Percentiles rank a stretch among this genome's conserved stretches.
Evolutionary conservation across 331 rosid species (phyloP).

Genomic region (Pyrus hybrid): DNA sequence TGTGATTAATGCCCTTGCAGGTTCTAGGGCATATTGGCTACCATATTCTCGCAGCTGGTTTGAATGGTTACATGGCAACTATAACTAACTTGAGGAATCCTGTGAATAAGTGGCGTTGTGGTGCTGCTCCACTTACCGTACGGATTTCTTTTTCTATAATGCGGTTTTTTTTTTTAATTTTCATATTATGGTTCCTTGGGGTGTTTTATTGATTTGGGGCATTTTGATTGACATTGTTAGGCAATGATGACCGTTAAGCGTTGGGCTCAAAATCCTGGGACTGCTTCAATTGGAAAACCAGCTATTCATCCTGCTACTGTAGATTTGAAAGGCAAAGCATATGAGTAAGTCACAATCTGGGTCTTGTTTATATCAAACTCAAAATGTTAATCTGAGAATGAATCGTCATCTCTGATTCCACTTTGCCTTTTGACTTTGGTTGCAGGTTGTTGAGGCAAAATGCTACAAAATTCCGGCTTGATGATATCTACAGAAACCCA

Average conservation of each 20-base stretch:
- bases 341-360: slow-evolving; percentile 51
- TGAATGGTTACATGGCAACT: slow-evolving; percentile 96
- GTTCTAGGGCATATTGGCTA: slow-evolving; percentile 91
- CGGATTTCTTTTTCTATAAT: slow-evolving; percentile 9
- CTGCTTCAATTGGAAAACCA: slow-evolving; percentile 80
- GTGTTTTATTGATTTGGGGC: background rate
- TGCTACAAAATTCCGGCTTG: slow-evolving; percentile 59
- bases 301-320: slow-evolving; percentile 91
- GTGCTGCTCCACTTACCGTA: slow-evolving; percentile 89
- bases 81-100: slow-evolving; percentile 79
- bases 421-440: slow-evolving; percentile 19
- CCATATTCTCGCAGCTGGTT: slow-evolving; percentile 86
- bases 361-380: background rate
- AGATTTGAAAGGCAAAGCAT: slow-evolving; percentile 94
- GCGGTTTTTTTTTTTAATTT: background rate
- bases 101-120: slow-evolving; percentile 90
- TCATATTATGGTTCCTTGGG: background rate
- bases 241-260: slow-evolving; percentile 95
- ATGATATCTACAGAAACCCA: slow-evolving; percentile 92
- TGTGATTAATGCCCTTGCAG: slow-evolving; percentile 29
- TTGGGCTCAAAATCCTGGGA: slow-evolving; percentile 83
- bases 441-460: slow-evolving; percentile 73
- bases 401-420: background rate
- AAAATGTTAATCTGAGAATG: background rate
- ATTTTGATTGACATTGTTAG: slow-evolving; percentile 28